A percentile compares a stretch with the other conserved stretches of the same genome.
Conservation (phyloP, 352 stramenopile species). For the Phytophthora pseudosyringae region DNA sequence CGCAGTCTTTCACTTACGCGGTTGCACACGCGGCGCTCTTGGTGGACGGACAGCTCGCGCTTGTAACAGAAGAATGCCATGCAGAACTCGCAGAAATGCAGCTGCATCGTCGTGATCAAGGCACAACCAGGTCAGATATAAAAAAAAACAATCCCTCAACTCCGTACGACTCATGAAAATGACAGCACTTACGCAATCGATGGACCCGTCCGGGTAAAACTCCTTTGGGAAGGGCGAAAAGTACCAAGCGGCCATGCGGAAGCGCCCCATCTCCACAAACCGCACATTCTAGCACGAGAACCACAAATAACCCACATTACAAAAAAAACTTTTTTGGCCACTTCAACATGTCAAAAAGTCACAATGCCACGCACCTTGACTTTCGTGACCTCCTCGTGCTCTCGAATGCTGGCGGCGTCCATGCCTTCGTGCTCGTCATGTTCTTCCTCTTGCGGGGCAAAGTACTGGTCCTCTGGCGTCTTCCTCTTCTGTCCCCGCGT, state of each 20-base stretch:
- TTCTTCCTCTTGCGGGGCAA: conserved; percentile 87
- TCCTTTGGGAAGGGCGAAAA: conserved; percentile 98
- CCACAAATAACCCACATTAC: conserved; percentile 19
- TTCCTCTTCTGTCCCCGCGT: conserved; percentile 84
- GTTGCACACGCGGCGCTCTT: conserved; percentile 68
- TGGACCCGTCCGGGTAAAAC: conserved; percentile 86
- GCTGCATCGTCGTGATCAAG: conserved; percentile 33
- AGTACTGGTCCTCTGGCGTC: conserved; percentile 68
- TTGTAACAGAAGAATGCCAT: conserved; percentile 90
- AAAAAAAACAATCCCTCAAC: not conserved
- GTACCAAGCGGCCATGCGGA: conserved; percentile 97
- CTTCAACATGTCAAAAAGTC: not conserved
- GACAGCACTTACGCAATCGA: conserved; percentile 71
- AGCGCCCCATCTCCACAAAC: conserved; percentile 94
- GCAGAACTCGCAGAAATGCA: conserved; percentile 92
- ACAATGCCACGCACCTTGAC: conserved; percentile 72
- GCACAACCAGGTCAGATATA: not conserved
- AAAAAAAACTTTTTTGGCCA: not conserved
- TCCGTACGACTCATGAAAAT: not conserved
- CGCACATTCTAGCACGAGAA: conserved; percentile 91
- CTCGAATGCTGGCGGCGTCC: conserved; percentile 96
- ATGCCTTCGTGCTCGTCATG: conserved; percentile 99
- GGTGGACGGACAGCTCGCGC: conserved; percentile 68
- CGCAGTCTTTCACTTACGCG: conserved; percentile 41
- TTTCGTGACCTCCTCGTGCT: conserved; percentile 99